Evolutionary conservation across 768 basidiomycete genomes (phyloP), one percentile per base, ranked within the genome.

Genomic region (Pleurotus djamor): DNA sequence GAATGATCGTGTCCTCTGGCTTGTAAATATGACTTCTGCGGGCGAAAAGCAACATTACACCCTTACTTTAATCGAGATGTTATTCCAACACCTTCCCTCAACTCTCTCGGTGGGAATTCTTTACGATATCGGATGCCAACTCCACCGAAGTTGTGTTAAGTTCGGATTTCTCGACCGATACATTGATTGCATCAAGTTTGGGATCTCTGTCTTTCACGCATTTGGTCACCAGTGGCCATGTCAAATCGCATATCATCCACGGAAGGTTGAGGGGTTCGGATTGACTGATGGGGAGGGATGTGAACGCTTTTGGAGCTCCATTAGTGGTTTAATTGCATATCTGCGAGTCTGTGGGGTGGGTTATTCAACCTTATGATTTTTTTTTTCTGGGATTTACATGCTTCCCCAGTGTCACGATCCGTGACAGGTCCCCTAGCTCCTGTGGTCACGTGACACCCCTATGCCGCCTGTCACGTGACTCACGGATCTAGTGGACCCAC

Each of bases 151-250:
- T 21, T 68, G 65, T 37, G 38, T 56, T 7, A 65, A 59, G 48
- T 67, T 58, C 54, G 61, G 61, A 12, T 68, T 72, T 51, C 58
- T 67, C 13, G 52, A 63, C 2, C 55, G 64, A 3, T 65, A 70
- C 43, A 47, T 64, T 4, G 34, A 59, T n/a, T 64, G 66, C 4
- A 51, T 77, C 4, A 16, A 43, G 0, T 75, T 70, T 57, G 68
- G 61, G 4, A 66, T 71, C 0, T 69, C 71, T 0, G 69, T 72
- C 3, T 71, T 76, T 62, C 75, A 76, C 62, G 71, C 72, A 5
- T 76, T 69, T 43, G 68, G 73, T 1, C 75, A 75, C 48, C 64
- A 71, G 33, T 76, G 74, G 75, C 63, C 66, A 1, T 75, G 72
- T 60, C 70, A 73, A 49, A 10, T 73, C 3, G 57, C 69, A 4